These are phyloP conservation scores for Plasmodium ovale DNA, from an alignment of 169 alveolate genomes.

Conservation along the genomic window DNA sequence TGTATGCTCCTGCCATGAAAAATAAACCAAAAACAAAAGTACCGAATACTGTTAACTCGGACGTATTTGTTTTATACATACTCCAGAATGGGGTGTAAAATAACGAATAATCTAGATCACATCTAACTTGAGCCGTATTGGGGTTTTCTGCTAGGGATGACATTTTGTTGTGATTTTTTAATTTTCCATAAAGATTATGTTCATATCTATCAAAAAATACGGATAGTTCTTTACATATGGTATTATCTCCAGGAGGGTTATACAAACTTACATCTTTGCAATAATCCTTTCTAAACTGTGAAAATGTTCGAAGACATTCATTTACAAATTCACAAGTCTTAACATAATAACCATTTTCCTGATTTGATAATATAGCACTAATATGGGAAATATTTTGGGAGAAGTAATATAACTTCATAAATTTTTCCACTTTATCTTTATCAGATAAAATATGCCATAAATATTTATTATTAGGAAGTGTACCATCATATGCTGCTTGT, in stretches of 20 bases:
- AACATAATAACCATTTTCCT: not conserved
- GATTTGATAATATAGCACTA: not conserved
- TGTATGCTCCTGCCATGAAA: not conserved
- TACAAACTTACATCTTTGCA: not conserved
- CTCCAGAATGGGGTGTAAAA: not conserved
- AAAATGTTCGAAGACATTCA: not conserved
- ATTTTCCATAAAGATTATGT: not conserved
- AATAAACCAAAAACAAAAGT: not conserved
- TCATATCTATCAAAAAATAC: conserved; percentile 15
- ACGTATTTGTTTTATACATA: not conserved
- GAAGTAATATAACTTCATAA: conserved; percentile 4
- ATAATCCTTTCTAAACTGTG: not conserved
- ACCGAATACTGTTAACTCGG: conserved; percentile 1
- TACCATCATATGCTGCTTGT: no score
- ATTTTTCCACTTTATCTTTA: not conserved
- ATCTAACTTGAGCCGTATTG: not conserved
- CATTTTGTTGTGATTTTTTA: not conserved
- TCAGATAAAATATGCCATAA: no score
- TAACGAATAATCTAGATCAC: not conserved
- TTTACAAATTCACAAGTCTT: not conserved
- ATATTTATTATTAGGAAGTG: not conserved
- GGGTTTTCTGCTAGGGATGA: conserved; percentile 4
- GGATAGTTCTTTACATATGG: conserved; percentile 1
- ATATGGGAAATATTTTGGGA: not conserved
- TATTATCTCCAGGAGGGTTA: not conserved